Evolutionary conservation across 169 alveolate species (phyloP).

Genomic region (Babesia ovis): DNA sequence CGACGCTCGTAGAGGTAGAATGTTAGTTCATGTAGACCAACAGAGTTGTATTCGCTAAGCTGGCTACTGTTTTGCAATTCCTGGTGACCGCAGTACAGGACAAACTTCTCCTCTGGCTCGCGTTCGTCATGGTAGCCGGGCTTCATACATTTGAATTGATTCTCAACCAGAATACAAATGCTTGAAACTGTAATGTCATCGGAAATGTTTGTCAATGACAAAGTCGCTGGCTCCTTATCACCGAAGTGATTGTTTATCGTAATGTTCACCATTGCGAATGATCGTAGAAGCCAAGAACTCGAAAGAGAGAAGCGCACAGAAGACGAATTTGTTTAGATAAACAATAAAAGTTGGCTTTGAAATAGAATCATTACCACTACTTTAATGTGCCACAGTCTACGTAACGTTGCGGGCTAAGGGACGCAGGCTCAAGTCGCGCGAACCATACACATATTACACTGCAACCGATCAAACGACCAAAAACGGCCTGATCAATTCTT

Average conservation of each 20-base stretch:
- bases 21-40: slow-evolving; percentile 37
- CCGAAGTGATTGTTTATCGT: slow-evolving; percentile 37
- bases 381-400: background rate
- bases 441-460: background rate
- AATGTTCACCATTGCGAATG: slow-evolving; percentile 46
- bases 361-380: slow-evolving; percentile 7
- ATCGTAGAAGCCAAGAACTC: background rate
- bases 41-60: slow-evolving; percentile 40
- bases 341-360: background rate
- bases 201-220: slow-evolving; percentile 30
- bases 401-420: background rate
- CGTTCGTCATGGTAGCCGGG: slow-evolving; percentile 9
- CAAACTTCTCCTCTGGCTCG: slow-evolving; percentile 25
- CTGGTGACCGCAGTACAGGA: slow-evolving; percentile 51
- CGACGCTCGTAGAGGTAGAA: slow-evolving; percentile 40
- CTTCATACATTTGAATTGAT: slow-evolving; percentile 34
- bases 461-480: background rate
- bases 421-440: slow-evolving; percentile 1
- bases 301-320: background rate
- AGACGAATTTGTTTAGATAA: background rate
- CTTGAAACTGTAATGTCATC: slow-evolving; percentile 34
- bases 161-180: slow-evolving; percentile 18
- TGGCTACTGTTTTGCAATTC: slow-evolving; percentile 19
- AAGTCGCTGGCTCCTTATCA: slow-evolving; percentile 38
- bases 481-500: background rate